Conservation (phyloP, 345 rosid species). For the Boechera retrofracta region DNA sequence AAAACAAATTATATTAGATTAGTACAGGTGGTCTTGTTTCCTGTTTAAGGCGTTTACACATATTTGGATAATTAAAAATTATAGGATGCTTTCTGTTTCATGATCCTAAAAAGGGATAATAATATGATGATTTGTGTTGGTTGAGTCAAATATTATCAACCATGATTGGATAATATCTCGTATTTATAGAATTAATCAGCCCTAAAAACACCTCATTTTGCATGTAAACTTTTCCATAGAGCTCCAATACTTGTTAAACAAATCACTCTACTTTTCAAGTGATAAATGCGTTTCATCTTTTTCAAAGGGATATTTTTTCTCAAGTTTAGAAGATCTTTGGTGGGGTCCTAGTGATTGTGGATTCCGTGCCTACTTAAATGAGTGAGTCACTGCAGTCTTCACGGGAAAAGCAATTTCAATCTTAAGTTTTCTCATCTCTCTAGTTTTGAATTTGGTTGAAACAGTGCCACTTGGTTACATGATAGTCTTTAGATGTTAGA, state of each 20-base stretch:
- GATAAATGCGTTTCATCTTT: not conserved
- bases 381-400: slow-evolving; percentile 47
- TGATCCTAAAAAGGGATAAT: slow-evolving; percentile 5
- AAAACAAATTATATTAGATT: not conserved
- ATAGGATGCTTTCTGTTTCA: slow-evolving; percentile 18
- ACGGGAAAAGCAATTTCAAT: slow-evolving; percentile 39
- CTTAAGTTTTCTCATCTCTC: slow-evolving; percentile 9
- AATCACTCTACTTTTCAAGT: not conserved
- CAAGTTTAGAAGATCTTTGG: not conserved
- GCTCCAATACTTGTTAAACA: not conserved
- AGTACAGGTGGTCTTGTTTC: not conserved
- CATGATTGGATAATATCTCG: not conserved
- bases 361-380: slow-evolving; percentile 43
- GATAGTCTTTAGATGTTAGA: slow-evolving; percentile 21
- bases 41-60: not conserved
- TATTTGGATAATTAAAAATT: not conserved
- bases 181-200: not conserved
- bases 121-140: slow-evolving; percentile 24
- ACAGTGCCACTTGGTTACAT: slow-evolving; percentile 37
- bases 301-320: not conserved
- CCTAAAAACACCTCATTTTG: not conserved
- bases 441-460: slow-evolving; percentile 34
- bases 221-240: slow-evolving; percentile 6
- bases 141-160: not conserved
- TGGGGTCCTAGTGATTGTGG: slow-evolving; percentile 42